Evolutionary conservation across 2,329 filamentous ascomycete species (phyloP).

Genomic region (Arthroderma sp.): DNA sequence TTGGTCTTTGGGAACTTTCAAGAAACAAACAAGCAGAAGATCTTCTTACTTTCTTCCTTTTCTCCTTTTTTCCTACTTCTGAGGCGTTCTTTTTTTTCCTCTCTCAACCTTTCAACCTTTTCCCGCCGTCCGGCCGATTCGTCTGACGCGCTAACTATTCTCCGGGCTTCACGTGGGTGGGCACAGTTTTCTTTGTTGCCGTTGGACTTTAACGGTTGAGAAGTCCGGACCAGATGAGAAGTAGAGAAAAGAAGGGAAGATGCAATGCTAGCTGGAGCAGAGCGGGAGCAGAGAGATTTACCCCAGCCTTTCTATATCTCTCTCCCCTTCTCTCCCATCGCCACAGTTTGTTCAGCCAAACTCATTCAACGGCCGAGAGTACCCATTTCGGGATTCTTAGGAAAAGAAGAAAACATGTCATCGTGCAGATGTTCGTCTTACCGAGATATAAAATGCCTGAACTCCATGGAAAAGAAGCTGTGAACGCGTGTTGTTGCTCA

Average conservation of each 20-base stretch:
- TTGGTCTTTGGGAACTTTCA: neutral
- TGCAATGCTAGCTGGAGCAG: neutral
- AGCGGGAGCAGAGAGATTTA: neutral
- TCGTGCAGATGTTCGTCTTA: too few relatives aligned
- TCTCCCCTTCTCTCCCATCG: neutral
- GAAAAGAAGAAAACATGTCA: too few relatives aligned
- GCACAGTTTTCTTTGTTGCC: too few relatives aligned
- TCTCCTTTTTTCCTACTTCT: neutral
- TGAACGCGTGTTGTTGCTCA: too few relatives aligned
- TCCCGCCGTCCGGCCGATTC: too few relatives aligned
- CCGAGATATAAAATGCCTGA: too few relatives aligned
- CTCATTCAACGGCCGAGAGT: too few relatives aligned
- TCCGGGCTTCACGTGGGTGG: neutral
- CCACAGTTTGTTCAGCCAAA: too few relatives aligned
- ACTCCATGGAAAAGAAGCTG: too few relatives aligned
- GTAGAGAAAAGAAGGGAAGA: neutral
- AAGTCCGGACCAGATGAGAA: neutral
- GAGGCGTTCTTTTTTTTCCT: neutral
- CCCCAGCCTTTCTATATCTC: neutral
- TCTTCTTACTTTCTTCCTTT: neutral
- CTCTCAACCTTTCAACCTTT: neutral
- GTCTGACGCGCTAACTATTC: slow-evolving; percentile 1
- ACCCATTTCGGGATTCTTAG: too few relatives aligned
- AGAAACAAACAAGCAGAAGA: neutral
- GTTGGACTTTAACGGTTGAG: too few relatives aligned